Base-by-base conservation (phyloP, 495 filamentous ascomycete genomes). In the Delitschia confertaspora region DNA sequence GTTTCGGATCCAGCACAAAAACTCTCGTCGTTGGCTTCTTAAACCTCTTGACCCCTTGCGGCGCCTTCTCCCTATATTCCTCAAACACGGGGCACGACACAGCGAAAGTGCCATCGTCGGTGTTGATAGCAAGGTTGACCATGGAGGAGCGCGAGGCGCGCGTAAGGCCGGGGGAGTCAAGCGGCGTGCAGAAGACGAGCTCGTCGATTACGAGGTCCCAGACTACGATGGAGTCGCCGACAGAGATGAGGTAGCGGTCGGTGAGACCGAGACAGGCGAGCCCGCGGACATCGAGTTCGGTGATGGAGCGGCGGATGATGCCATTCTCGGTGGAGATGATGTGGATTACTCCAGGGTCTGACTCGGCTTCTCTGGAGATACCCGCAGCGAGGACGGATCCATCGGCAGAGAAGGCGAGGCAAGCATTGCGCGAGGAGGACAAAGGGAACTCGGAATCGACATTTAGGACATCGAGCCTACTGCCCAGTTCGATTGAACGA, bases 401-500 rank as follows among this genome's bases (percentile, higher is more conserved):
- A 61, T 98, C 91, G 41, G 82, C 73, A 1, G 89, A 93, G 60
- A 83, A 93, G 13, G 78, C 67, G 32, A 94, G 60, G 33, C 69
- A 64, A 16, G 72, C 78, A 33, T 63, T 70, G n/a, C 58, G 47
- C 18, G 30, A 18, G 11, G 65, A 57, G 42, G 36, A 41, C 53
- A 3, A 30, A 8, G 33, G 17, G 22, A 34, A n/a, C 4, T 26
- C 20, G 27, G 17, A 22, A 10, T 38, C 34, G 13, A 51, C 35
- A 16, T 62, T 45, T 6, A 49, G 31, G 4, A 68, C 64, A 26
- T 69, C 59, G 10, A 61, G 38, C 34, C 66, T 60, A 18, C 64
- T 62, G 16, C 64, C 62, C n/a, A 66, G 43, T 31, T 54, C 67
- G 34, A 87, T 65, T 1, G 68, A 58, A 34, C 67, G 71, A 18